Conservation (phyloP, 768 basidiomycete species). For the Pisolithus orientalis region DNA sequence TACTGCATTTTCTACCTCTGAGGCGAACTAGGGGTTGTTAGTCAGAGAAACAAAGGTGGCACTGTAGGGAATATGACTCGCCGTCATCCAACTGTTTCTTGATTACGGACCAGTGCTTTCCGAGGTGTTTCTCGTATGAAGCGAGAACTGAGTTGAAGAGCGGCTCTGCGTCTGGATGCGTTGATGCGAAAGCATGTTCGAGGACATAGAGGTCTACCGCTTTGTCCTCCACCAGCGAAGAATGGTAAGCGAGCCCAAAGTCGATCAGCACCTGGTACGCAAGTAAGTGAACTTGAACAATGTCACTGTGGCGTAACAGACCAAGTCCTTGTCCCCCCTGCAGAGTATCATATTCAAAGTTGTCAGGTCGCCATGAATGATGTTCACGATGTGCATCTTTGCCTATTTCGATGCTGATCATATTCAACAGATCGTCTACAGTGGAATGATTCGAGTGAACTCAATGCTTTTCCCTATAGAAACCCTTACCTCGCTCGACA, state of each 20-base stretch:
- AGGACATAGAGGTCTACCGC: slow-evolving; percentile 68
- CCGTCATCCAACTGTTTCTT: slow-evolving; percentile 69
- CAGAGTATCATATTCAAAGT: slow-evolving; percentile 90
- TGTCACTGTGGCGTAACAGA: slow-evolving; percentile 19
- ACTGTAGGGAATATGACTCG: slow-evolving; percentile 22
- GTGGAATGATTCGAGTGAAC: not conserved
- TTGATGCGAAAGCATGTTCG: slow-evolving; percentile 91
- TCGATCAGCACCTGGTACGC: slow-evolving; percentile 76
- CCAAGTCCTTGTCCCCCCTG: slow-evolving; percentile 37
- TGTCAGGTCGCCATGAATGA: slow-evolving; percentile 57
- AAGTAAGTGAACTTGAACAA: not conserved
- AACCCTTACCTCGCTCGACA: slow-evolving; percentile 53
- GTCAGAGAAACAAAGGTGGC: slow-evolving; percentile 3
- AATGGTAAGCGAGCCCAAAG: slow-evolving; percentile 87
- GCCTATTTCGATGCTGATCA: slow-evolving; percentile 86
- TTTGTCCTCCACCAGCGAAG: slow-evolving; percentile 57
- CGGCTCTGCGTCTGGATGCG: slow-evolving; percentile 80
- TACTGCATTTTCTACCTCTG: slow-evolving; percentile 86
- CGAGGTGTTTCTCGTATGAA: slow-evolving; percentile 30
- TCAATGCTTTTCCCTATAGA: not conserved
- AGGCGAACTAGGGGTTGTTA: slow-evolving; percentile 55
- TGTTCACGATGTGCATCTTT: slow-evolving; percentile 80
- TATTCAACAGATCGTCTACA: slow-evolving; percentile 64
- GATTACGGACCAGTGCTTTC: slow-evolving; percentile 64
- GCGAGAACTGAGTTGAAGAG: too few relatives aligned